A percentile compares a stretch with the other conserved stretches of the same genome.
Evolutionary conservation across 1,284 basidiomycete genomes (phyloP).

Genomic region (Sanghuangporus baumii): DNA sequence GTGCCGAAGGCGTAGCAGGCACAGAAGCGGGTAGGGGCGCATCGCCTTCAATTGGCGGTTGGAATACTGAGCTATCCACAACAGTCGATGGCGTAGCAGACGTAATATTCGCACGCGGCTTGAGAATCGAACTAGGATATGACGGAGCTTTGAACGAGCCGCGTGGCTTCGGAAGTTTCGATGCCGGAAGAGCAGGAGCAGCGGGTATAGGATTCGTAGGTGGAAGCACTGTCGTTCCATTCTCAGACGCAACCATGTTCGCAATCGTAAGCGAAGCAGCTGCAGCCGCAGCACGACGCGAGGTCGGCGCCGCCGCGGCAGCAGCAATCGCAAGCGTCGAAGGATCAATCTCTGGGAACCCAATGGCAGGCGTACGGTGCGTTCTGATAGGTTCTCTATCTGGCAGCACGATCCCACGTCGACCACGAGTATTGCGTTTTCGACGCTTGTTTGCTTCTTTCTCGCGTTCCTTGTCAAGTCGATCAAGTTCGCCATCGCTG

Average conservation of each 20-base stretch:
- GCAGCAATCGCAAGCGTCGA: conserved; percentile 58
- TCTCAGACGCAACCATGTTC: conserved; percentile 80
- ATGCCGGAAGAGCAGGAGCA: conserved; percentile 34
- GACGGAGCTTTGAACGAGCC: conserved; percentile 68
- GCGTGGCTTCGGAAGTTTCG: conserved; percentile 65
- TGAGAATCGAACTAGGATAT: conserved; percentile 49
- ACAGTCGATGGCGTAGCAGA: conserved; percentile 63
- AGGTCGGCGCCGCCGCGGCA: conserved; percentile 60
- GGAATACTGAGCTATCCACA: conserved; percentile 48
- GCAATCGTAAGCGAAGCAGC: conserved; percentile 78
- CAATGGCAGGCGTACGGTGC: conserved; percentile 81
- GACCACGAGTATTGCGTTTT: conserved; percentile 84
- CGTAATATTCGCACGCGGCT: conserved; percentile 49
- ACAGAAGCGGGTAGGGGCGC: conserved; percentile 34
- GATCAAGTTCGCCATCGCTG: conserved; percentile 83
- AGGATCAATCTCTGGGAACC: conserved; percentile 74
- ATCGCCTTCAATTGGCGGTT: conserved; percentile 55
- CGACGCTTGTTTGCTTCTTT: conserved; percentile 83
- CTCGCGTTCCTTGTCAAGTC: conserved; percentile 89
- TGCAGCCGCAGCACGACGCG: conserved; percentile 77
- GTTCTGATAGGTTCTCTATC: conserved; percentile 94
- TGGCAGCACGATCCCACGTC: conserved; percentile 85
- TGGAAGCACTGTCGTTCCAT: conserved; percentile 55
- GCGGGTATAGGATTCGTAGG: conserved; percentile 35
- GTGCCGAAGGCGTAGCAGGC: conserved; percentile 30